Base-by-base conservation (phyloP, 495 filamentous ascomycete species). In the Aspergillus haitiensis region DNA sequence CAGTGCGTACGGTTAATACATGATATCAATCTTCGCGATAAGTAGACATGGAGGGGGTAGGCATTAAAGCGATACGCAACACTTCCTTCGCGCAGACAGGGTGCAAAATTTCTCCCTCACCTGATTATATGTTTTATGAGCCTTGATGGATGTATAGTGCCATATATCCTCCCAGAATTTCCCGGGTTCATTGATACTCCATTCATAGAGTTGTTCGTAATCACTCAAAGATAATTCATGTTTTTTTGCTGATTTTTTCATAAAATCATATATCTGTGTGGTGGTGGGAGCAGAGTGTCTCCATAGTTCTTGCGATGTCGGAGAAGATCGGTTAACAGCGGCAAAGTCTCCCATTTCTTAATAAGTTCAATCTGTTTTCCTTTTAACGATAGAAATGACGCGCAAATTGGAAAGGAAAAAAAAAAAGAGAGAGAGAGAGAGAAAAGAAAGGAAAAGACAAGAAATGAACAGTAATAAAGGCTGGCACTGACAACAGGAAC, bases 151-250 rank as follows among this genome's bases (percentile, higher is more conserved):
- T 6, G 86, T 88, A 69, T 87, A 94, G 45, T 88, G 75, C 92
- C 92, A 97, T 7, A 93, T 82, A 62, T 94, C 86, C 16, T 79
- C 85, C 94, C 94, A 98, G 66, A 96, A 94, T 7, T 81, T 71
- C 10, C 84, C 80, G 21, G 90, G 79, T 64, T 95, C 82, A 15
- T 86, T 80, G 52, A 92, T 82, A 55, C 90, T 95, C 94, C 94
- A 98, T 64, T 81, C 76, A 76, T 91, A 88, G 11, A 97, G 81
- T 10, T 82, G 79, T 18, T 86, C 71, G 64, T 96, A 93, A 64
- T 79, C 82, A 15, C 76, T 64, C 56, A 95, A 78, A 12, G 76
- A 70, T 37, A 89, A 64, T 5, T 73, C 69, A 71, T 93, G 84
- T 66, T 89, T 90, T 44, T 80, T 62, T 68, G 87, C 89, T 39